Evolutionary conservation across 2,329 filamentous ascomycete genomes (phyloP).

Genomic region (Chaetomium globosum): DNA sequence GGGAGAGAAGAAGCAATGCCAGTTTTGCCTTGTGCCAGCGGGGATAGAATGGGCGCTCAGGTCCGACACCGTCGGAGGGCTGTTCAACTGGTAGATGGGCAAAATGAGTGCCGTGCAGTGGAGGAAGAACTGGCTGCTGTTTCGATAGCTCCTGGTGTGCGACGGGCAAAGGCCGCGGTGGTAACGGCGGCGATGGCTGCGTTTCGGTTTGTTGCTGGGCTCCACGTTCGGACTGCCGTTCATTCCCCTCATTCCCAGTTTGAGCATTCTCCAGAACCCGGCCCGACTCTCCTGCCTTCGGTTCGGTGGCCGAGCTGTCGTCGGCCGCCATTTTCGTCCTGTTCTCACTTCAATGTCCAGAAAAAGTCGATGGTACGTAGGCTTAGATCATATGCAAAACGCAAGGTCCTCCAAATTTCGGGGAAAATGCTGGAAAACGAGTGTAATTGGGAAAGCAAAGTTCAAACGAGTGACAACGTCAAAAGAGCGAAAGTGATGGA

Average conservation of each 20-base stretch:
- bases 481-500: not conserved
- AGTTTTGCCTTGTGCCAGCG: constrained; percentile 29
- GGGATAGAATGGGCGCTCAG: constrained; percentile 14
- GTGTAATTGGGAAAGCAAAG: not conserved
- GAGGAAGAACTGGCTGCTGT: not conserved
- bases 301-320: constrained; percentile 10
- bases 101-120: constrained; percentile 10
- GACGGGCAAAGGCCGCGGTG: constrained; percentile 17
- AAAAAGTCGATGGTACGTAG: not conserved
- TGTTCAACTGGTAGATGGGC: constrained; percentile 11
- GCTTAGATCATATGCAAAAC: not conserved
- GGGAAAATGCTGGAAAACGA: not conserved
- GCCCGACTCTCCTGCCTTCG: constrained; percentile 5
- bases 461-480: constrained; percentile 10
- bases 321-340: constrained; percentile 24
- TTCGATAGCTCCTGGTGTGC: not conserved
- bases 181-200: constrained; percentile 4
- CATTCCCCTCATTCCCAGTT: not conserved
- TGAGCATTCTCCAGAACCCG: constrained; percentile 2
- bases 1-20: constrained; percentile 22
- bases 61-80: not conserved
- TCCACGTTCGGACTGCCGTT: not conserved
- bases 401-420: not conserved
- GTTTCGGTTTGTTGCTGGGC: not conserved
- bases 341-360: not conserved